phyloP scores from a whole-genome alignment of 805 yeast species.

The Candida xiaguanensis region DNA sequence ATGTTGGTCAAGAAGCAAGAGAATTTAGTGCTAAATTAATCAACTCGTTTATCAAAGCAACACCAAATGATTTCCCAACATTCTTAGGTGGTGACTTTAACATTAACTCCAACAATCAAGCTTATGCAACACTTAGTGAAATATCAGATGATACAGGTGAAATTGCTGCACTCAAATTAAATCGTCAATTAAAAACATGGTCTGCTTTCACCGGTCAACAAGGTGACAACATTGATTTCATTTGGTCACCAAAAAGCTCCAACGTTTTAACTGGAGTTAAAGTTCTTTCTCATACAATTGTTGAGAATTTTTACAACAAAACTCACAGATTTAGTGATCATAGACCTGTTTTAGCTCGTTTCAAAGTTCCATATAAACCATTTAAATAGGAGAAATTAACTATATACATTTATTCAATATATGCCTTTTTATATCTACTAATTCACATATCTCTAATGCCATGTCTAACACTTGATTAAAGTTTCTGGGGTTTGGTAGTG shows the following conservation, averaged over 20 bases:
- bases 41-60: conserved; percentile 31
- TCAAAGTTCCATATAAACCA: no score
- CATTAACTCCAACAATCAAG: conserved; percentile 41
- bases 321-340: conserved; percentile 41
- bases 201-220: conserved; percentile 11
- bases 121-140: conserved; percentile 17
- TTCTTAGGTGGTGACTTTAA: conserved; percentile 52
- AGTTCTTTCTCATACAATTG: conserved; percentile 25
- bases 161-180: no score
- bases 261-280: conserved; percentile 10
- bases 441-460: no score
- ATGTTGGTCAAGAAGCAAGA: conserved; percentile 29
- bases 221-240: conserved; percentile 37
- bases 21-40: conserved; percentile 43
- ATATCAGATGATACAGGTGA: conserved; percentile 15
- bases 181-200: conserved; percentile 30
- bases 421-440: no score
- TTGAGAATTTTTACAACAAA: conserved; percentile 28
- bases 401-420: no score
- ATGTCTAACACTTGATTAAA: no score
- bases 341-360: conserved; percentile 36
- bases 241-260: conserved; percentile 27
- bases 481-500: conserved; percentile 9
- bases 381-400: no score
- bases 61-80: conserved; percentile 17